These are phyloP conservation scores for Erysimum cheiranthoides DNA, from an alignment of 345 rosid species.

Conservation along the genomic window DNA sequence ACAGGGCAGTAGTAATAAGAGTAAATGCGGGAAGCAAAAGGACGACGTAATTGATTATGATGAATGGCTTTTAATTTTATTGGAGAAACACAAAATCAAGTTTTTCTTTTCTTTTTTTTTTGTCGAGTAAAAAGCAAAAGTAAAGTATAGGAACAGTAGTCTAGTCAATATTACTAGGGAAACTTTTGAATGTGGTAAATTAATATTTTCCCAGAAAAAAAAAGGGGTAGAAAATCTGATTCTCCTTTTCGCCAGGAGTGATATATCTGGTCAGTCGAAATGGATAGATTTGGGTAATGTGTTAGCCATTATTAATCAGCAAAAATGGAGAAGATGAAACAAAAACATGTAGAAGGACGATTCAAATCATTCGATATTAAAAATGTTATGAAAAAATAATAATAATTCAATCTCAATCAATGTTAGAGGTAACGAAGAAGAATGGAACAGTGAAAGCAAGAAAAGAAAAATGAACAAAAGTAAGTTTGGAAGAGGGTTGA, in stretches of 20 bases:
- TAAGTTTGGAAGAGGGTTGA: slow-evolving; percentile 3
- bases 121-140: slow-evolving; percentile 44
- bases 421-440: not conserved
- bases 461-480: not conserved
- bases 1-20: slow-evolving; percentile 24
- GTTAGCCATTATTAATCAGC: not conserved
- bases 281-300: not conserved
- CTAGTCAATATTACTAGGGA: slow-evolving; percentile 15
- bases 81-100: not conserved
- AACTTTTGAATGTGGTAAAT: slow-evolving; percentile 22
- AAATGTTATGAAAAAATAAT: no score
- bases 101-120: not conserved
- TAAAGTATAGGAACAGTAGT: slow-evolving; percentile 40
- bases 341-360: slow-evolving; percentile 10
- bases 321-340: not conserved
- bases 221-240: not conserved
- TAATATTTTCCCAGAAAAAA: not conserved
- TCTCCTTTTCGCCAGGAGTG: not conserved
- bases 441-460: slow-evolving; percentile 5
- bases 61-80: slow-evolving; percentile 22
- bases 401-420: not conserved
- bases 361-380: no score
- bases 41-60: slow-evolving; percentile 34
- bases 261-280: not conserved
- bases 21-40: slow-evolving; percentile 43